A percentile compares a stretch with the other conserved stretches of the same genome.
Conservation (phyloP, 768 basidiomycete species). For the Boletus pseudopeckii region DNA sequence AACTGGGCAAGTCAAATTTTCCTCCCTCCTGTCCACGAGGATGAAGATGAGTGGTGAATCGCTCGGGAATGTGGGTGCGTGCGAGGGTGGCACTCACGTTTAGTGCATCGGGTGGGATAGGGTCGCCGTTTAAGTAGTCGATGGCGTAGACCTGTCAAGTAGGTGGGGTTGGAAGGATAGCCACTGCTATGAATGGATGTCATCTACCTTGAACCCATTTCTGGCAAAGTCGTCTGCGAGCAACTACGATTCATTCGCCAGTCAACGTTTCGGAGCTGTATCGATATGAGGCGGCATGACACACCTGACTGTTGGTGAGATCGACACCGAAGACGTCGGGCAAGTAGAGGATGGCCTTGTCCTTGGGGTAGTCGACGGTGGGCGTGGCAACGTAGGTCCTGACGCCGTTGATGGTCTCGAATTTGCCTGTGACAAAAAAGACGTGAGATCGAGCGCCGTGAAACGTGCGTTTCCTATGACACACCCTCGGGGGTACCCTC, state of each 20-base stretch:
- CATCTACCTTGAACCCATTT: slow-evolving; percentile 36
- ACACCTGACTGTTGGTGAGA: slow-evolving; percentile 44
- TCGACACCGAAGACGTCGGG: slow-evolving; percentile 51
- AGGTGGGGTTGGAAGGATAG: not conserved
- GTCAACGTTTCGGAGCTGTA: not conserved
- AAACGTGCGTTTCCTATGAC: not conserved
- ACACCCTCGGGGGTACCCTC: slow-evolving; percentile 47
- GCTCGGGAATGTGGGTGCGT: not conserved
- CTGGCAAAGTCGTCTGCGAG: slow-evolving; percentile 43
- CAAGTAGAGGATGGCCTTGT: slow-evolving; percentile 55
- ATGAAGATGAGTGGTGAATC: not conserved
- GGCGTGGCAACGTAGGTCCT: slow-evolving; percentile 55
- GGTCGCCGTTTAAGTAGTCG: slow-evolving; percentile 32
- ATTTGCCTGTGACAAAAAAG: slow-evolving; percentile 33
- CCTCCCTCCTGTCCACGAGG: not conserved
- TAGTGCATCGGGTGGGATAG: slow-evolving; percentile 15
- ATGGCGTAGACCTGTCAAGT: slow-evolving; percentile 15
- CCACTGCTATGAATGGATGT: not conserved
- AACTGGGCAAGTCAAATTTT: slow-evolving; percentile 28
- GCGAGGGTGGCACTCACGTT: slow-evolving; percentile 1
- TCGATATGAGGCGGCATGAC: slow-evolving; percentile 1
- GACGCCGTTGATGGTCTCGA: slow-evolving; percentile 45
- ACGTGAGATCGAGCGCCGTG: not conserved
- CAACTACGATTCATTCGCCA: slow-evolving; percentile 25
- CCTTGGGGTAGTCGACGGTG: slow-evolving; percentile 44